Percentiles rank a stretch among this genome's conserved stretches.
Conservation (phyloP, 1,284 basidiomycete species). For the Coriolopsis trogii region DNA sequence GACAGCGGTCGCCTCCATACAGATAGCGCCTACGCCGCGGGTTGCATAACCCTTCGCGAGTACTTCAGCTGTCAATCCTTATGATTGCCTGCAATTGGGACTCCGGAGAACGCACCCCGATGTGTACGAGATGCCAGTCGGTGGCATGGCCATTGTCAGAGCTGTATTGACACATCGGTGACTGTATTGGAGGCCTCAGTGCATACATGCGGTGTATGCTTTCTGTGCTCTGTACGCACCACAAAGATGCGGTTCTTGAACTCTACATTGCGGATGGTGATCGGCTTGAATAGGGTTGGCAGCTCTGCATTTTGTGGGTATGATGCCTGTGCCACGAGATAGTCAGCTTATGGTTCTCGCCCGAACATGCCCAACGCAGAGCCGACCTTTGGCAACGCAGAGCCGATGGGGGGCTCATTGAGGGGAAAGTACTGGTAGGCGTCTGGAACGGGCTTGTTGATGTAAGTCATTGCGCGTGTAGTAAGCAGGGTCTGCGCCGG, state of each 20-base stretch:
- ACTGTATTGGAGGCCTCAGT: no score
- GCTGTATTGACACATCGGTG: slow-evolving; percentile 84
- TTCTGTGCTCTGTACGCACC: slow-evolving; percentile 21
- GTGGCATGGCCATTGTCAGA: slow-evolving; percentile 72
- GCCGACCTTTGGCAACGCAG: slow-evolving; percentile 43
- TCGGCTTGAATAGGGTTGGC: slow-evolving; percentile 68
- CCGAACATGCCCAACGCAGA: slow-evolving; percentile 12
- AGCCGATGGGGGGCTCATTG: slow-evolving; percentile 66
- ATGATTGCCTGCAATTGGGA: not conserved
- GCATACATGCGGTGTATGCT: not conserved
- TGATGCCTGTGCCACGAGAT: slow-evolving; percentile 36
- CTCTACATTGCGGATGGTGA: slow-evolving; percentile 61
- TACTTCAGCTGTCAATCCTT: not conserved
- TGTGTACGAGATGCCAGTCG: slow-evolving; percentile 81
- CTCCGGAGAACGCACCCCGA: slow-evolving; percentile 41
- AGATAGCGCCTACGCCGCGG: slow-evolving; percentile 64
- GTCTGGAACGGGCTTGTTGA: slow-evolving; percentile 52
- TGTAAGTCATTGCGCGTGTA: slow-evolving; percentile 27
- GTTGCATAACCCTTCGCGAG: slow-evolving; percentile 52
- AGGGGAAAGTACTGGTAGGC: slow-evolving; percentile 60
- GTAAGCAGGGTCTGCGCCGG: no score
- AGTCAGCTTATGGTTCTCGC: not conserved
- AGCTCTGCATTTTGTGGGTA: slow-evolving; percentile 47
- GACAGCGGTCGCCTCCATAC: slow-evolving; percentile 61
- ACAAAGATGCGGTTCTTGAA: slow-evolving; percentile 80